Conservation (phyloP, 176 grass and related monocot genomes). For the Ensete glaucum region DNA sequence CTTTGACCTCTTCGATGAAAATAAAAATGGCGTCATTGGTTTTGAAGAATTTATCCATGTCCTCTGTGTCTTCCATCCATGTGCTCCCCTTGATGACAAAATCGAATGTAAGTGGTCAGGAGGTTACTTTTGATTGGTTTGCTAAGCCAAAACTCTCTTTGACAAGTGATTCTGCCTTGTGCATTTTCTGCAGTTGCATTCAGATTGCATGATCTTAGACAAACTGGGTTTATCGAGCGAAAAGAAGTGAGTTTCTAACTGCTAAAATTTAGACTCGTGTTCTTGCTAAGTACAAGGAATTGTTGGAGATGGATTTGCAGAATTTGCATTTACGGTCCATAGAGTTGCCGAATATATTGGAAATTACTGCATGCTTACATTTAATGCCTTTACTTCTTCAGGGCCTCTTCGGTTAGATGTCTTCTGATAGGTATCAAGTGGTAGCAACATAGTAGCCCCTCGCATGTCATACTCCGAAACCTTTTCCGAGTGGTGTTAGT, state of each 20-base stretch:
- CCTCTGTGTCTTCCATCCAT: slow-evolving; percentile 76
- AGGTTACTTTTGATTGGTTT: too few species aligned
- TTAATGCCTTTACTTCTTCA: too few species aligned
- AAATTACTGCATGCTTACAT: neutral
- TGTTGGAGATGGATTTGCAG: neutral
- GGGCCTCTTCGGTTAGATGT: too few species aligned
- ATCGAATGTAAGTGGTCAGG: slow-evolving; percentile 48
- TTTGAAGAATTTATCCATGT: slow-evolving; percentile 90
- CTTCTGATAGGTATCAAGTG: too few species aligned
- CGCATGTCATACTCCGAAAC: too few species aligned
- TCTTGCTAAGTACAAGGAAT: neutral
- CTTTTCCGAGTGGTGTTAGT: too few species aligned
- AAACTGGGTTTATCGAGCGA: slow-evolving; percentile 74
- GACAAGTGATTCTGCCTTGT: neutral
- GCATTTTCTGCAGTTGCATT: slow-evolving; percentile 67
- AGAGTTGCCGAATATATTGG: neutral
- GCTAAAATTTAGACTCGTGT: neutral
- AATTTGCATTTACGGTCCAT: neutral
- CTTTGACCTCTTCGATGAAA: slow-evolving; percentile 87
- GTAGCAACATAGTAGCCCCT: too few species aligned
- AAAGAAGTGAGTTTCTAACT: slow-evolving; percentile 45
- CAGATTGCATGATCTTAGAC: slow-evolving; percentile 77
- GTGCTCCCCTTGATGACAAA: slow-evolving; percentile 59
- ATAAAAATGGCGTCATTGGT: slow-evolving; percentile 76
- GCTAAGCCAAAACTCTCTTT: too few species aligned